phyloP scores from a whole-genome alignment of 306 rosid species.

The Phaseolus lunatus region DNA sequence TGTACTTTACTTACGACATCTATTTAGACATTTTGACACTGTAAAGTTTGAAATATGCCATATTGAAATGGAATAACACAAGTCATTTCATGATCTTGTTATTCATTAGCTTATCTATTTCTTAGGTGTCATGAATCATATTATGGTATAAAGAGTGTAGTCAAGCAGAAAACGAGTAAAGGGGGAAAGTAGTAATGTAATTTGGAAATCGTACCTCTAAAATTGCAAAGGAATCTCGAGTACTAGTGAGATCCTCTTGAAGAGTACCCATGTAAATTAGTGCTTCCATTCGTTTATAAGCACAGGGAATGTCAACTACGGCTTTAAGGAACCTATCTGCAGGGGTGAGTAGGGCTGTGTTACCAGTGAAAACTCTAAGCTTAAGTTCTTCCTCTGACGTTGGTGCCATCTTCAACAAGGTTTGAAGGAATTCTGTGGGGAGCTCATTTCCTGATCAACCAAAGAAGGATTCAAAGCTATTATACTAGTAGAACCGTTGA shows the following conservation, averaged over 20 bases:
- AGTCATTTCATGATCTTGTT: slow-evolving; percentile 20
- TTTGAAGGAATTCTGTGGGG: slow-evolving; percentile 77
- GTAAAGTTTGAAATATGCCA: neutral
- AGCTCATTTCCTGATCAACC: slow-evolving; percentile 83
- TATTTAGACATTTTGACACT: no score
- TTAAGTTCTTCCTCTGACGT: slow-evolving; percentile 89
- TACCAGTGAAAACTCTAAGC: slow-evolving; percentile 77
- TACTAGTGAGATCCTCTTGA: slow-evolving; percentile 69
- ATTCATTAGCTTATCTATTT: neutral
- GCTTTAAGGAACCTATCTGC: slow-evolving; percentile 90
- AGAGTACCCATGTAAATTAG: slow-evolving; percentile 79
- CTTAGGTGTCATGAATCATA: slow-evolving; percentile 8
- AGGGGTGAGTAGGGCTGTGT: slow-evolving; percentile 70
- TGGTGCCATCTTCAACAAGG: slow-evolving; percentile 89
- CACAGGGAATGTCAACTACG: slow-evolving; percentile 79
- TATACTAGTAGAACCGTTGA: neutral
- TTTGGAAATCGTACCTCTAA: slow-evolving; percentile 69
- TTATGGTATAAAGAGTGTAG: slow-evolving; percentile 24
- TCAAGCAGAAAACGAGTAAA: neutral
- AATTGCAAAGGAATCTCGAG: slow-evolving; percentile 66
- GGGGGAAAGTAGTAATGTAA: neutral
- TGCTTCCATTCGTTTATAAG: slow-evolving; percentile 84
- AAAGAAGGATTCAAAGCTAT: slow-evolving; percentile 40
- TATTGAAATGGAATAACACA: neutral
- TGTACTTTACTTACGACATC: no score